A percentile compares a stretch with the other conserved stretches of the same genome.
phyloP scores from a whole-genome alignment of 192 early-diverging fungal species.

The Entophlyctis luteolus region DNA sequence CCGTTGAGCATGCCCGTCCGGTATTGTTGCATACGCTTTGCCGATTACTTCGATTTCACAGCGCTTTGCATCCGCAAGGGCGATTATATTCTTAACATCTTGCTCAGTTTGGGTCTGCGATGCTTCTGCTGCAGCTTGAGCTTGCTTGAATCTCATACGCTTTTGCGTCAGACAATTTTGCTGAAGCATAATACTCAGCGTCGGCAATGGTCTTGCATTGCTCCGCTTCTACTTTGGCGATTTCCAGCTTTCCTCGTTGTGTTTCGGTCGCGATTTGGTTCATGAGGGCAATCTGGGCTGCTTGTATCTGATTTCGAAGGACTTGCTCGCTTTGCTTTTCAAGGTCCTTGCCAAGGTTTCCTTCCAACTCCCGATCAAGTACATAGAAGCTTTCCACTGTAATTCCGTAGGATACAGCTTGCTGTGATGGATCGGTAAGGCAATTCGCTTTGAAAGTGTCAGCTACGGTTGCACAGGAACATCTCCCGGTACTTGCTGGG shows the following conservation, averaged over 20 bases:
- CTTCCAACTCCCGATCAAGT: slow-evolving; percentile 41
- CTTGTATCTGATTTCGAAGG: slow-evolving; percentile 44
- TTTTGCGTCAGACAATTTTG: slow-evolving; percentile 29
- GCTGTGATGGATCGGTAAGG: slow-evolving; percentile 30
- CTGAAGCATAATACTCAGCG: slow-evolving; percentile 33
- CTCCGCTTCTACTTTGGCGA: slow-evolving; percentile 39
- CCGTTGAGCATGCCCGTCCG: slow-evolving; percentile 35
- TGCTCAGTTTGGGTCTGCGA: slow-evolving; percentile 35
- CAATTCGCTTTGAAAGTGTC: slow-evolving; percentile 47
- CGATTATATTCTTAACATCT: slow-evolving; percentile 45
- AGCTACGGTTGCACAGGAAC: slow-evolving; percentile 44
- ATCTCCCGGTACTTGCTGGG: slow-evolving; percentile 39
- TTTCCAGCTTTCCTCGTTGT: slow-evolving; percentile 36
- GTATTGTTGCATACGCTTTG: slow-evolving; percentile 29
- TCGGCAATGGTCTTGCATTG: slow-evolving; percentile 39
- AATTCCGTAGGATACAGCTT: slow-evolving; percentile 38
- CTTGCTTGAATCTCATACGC: slow-evolving; percentile 35
- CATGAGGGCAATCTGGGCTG: slow-evolving; percentile 38
- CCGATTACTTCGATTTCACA: slow-evolving; percentile 37
- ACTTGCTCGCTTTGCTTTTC: slow-evolving; percentile 41
- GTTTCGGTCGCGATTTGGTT: slow-evolving; percentile 46
- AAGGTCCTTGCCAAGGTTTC: slow-evolving; percentile 41
- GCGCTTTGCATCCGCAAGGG: slow-evolving; percentile 38
- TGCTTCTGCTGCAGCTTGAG: slow-evolving; percentile 37
- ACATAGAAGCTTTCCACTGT: slow-evolving; percentile 43